phyloP scores from a whole-genome alignment of 371 early-diverging fungal species.

The Choanephora cucurbitarum region DNA sequence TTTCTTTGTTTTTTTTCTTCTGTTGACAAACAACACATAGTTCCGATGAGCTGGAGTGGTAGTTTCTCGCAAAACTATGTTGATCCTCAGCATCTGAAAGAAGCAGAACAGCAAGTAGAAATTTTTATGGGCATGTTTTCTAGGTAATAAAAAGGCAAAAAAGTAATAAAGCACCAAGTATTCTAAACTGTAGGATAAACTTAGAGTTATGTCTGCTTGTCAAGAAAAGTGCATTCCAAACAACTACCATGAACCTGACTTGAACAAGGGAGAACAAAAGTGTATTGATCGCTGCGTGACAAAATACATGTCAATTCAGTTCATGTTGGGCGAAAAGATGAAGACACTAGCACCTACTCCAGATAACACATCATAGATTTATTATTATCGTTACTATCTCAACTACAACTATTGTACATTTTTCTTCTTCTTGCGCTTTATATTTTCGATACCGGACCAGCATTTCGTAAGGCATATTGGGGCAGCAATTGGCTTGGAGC shows the following conservation, averaged over 20 bases:
- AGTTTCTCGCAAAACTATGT: constrained; percentile 51
- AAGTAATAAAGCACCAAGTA: neutral
- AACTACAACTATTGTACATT: neutral
- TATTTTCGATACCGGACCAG: neutral
- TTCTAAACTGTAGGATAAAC: neutral
- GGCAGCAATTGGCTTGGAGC: constrained; percentile 1
- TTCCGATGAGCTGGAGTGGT: constrained; percentile 40
- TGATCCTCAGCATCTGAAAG: constrained; percentile 66
- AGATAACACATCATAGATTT: constrained; percentile 5
- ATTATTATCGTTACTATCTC: neutral
- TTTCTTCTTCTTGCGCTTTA: neutral
- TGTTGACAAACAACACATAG: too few relatives aligned
- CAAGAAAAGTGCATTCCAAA: constrained; percentile 87
- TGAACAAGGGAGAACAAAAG: constrained; percentile 95
- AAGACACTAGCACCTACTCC: constrained; percentile 41
- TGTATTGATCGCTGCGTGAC: constrained; percentile 93
- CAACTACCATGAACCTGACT: constrained; percentile 82
- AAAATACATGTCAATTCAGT: constrained; percentile 83
- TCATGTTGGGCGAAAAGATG: constrained; percentile 71
- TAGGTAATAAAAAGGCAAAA: constrained; percentile 45
- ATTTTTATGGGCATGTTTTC: constrained; percentile 77
- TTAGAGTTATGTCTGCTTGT: constrained; percentile 82
- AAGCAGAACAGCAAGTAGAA: constrained; percentile 81
- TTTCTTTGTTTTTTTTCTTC: neutral
- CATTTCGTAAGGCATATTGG: neutral